Conservation (phyloP, 2,329 filamentous ascomycete genomes). For the Cyanodermella asteris region DNA sequence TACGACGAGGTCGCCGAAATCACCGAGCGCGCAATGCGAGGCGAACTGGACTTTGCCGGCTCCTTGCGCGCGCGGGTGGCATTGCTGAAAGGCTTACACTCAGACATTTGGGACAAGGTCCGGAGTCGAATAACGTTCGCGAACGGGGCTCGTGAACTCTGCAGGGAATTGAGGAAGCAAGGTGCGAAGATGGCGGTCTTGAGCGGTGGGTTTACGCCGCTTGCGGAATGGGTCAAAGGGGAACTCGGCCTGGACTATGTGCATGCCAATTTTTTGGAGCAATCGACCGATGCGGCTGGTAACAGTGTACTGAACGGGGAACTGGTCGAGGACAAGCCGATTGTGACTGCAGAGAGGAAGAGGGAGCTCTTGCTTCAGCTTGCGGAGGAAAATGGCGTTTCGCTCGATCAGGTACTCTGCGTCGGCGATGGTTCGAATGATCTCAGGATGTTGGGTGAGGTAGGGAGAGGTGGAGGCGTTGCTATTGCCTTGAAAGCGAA, state of each 20-base stretch:
- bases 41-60: conserved; percentile 76
- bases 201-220: conserved; percentile 75
- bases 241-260: conserved; percentile 72
- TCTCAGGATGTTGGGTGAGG: conserved; percentile 39
- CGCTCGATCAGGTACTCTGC: conserved; percentile 31
- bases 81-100: conserved; percentile 60
- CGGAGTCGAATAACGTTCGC: conserved; percentile 59
- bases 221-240: conserved; percentile 67
- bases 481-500: conserved; percentile 45
- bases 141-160: conserved; percentile 52
- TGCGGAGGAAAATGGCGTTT: conserved; percentile 30
- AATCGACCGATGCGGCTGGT: conserved; percentile 1
- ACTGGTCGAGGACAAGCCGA: conserved; percentile 28
- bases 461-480: conserved; percentile 32
- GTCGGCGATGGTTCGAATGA: conserved; percentile 46
- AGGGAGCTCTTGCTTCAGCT: conserved; percentile 30
- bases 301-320: conserved; percentile 18
- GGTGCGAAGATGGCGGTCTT: conserved; percentile 79
- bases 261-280: conserved; percentile 48
- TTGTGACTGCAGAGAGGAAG: conserved; percentile 39
- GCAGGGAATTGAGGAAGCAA: conserved; percentile 50
- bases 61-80: conserved; percentile 63
- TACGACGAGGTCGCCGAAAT: conserved; percentile 68
- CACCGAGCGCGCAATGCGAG: conserved; percentile 84
- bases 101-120: conserved; percentile 57